Evolutionary conservation across 768 basidiomycete genomes (phyloP).

Genomic region (Xerocomellus intermedius): DNA sequence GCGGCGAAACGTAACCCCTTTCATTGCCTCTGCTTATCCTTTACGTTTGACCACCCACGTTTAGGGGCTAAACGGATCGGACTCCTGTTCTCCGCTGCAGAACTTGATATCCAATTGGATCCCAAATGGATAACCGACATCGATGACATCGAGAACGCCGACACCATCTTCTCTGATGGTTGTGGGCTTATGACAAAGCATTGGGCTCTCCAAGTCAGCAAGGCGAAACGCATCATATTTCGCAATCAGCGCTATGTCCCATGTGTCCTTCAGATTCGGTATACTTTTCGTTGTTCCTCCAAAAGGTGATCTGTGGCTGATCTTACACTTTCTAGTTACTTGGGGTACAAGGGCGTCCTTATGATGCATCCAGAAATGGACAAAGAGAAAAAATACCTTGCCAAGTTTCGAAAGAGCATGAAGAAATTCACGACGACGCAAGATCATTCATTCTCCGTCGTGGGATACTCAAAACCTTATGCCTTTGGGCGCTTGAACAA

Average conservation of each 20-base stretch:
- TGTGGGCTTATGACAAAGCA: conserved; percentile 61
- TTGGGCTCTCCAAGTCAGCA: conserved; percentile 53
- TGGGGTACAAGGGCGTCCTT: conserved; percentile 71
- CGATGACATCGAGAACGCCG: conserved; percentile 53
- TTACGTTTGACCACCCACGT: not conserved
- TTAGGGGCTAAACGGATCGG: conserved; percentile 70
- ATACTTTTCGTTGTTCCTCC: not conserved
- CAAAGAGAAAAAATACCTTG: conserved; percentile 42
- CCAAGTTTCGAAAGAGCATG: conserved; percentile 66
- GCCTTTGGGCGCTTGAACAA: conserved; percentile 67
- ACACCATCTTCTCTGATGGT: conserved; percentile 65
- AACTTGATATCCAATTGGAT: conserved; percentile 55
- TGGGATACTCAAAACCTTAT: conserved; percentile 61
- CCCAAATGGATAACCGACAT: conserved; percentile 53
- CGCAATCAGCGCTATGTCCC: conserved; percentile 58
- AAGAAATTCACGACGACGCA: conserved; percentile 60
- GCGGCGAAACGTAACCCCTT: conserved; percentile 51
- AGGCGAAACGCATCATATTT: conserved; percentile 53
- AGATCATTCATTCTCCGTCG: conserved; percentile 64
- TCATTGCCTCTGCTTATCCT: not conserved
- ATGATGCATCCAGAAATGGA: conserved; percentile 66
- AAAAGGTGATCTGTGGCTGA: not conserved
- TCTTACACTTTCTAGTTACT: conserved; percentile 42
- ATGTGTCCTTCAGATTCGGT: conserved; percentile 64
- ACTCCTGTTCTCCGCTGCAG: conserved; percentile 61